Percentiles rank a stretch among this genome's conserved stretches.
Evolutionary conservation across 371 early-diverging fungal species (phyloP).

Genomic region (Ordospora pajunii): DNA sequence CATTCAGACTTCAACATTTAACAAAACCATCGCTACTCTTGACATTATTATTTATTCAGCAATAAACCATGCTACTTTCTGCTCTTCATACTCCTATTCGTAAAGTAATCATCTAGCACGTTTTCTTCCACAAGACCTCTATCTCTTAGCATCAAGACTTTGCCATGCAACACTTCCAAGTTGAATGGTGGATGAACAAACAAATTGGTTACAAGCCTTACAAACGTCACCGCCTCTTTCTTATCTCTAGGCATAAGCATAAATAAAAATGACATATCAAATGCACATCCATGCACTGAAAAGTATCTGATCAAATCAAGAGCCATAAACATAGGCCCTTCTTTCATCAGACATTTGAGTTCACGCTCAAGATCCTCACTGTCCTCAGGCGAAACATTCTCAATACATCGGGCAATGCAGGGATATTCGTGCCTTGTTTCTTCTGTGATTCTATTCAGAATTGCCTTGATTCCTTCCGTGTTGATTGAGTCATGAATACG

Average conservation of each 20-base stretch:
- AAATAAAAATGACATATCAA: slow-evolving; percentile 54
- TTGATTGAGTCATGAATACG: slow-evolving; percentile 46
- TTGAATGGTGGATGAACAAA: slow-evolving; percentile 49
- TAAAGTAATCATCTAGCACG: slow-evolving; percentile 26
- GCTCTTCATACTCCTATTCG: slow-evolving; percentile 4
- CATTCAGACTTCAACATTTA: too few species aligned
- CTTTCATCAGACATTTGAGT: slow-evolving; percentile 10
- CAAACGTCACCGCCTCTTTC: slow-evolving; percentile 52
- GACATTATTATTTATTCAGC: not conserved
- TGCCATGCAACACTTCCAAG: slow-evolving; percentile 24
- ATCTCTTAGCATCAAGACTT: slow-evolving; percentile 34
- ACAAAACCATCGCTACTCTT: not conserved
- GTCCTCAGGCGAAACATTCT: not conserved
- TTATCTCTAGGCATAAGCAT: slow-evolving; percentile 20
- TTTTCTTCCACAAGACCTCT: not conserved
- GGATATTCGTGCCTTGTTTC: not conserved
- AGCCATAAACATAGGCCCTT: slow-evolving; percentile 34
- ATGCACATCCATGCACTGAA: slow-evolving; percentile 16
- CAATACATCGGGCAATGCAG: slow-evolving; percentile 8
- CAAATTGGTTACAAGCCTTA: slow-evolving; percentile 51
- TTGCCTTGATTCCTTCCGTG: slow-evolving; percentile 40
- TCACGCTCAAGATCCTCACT: slow-evolving; percentile 22
- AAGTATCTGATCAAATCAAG: slow-evolving; percentile 58
- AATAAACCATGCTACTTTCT: not conserved
- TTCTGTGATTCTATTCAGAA: slow-evolving; percentile 21